Evolutionary conservation across 495 filamentous ascomycete genomes (phyloP), one percentile per base, ranked within the genome.

Genomic region (Talaromyces proteolyticus): DNA sequence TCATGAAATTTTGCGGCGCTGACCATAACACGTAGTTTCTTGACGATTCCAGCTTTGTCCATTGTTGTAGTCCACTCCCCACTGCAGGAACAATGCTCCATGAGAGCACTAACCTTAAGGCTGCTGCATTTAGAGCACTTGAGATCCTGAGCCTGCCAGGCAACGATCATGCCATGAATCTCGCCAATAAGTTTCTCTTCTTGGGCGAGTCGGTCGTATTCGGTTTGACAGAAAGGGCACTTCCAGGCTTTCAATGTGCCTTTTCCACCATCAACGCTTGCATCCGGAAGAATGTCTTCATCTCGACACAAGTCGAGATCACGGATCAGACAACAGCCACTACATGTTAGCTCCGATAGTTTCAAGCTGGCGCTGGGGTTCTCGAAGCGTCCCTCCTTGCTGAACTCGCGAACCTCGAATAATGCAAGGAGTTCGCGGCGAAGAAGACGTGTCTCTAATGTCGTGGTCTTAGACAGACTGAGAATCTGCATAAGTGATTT

Each of bases 241-340:
- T 79, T 76, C 89, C 91, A 97, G 11, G 77, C 72, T 53, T 76
- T 77, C 18, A 65, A 60, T 29, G 59, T 62, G 6, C 63, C 58
- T 19, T 70, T 70, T 20, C 54, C 56, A n/a, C 56, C 52, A 3
- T 58, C 51, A 22, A 45, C 57, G 55, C 26, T 62, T 49, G 61
- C 47, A 8, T 80, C 77, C 0, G 85, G 82, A 36, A 95, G 72
- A 4, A 95, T 63, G 47, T 89, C 84, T 57, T 89, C 88, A 57
- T 96, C 91, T n/a, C 93, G 86, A 63, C 93, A 98, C 14, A 98
- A 76, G 59, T 98, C 94, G 37, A 96, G 75, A 61, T 96, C 91
- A 17, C 90, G 84, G 14, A 87, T 78, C 68, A 91, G 76, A 51
- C 89, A 93, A 67, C 94, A 97, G 55, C 85, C 84, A 40, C 85